Base-by-base conservation (phyloP, 257 asterid genomes). In the Galeopsis tetrahit region DNA sequence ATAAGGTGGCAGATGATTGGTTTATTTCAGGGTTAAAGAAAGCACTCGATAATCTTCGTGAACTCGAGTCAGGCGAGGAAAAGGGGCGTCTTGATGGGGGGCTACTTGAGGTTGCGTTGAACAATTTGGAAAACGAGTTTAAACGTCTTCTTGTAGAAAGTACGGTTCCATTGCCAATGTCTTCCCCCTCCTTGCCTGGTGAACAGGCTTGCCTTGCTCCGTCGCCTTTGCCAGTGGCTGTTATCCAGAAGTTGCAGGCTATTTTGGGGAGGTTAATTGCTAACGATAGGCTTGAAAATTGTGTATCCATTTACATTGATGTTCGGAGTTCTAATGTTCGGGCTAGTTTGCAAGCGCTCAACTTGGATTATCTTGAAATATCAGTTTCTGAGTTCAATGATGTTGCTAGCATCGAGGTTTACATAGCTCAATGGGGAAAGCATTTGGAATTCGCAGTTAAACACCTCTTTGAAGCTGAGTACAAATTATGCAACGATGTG, bases 371-470 rank as follows among this genome's bases (percentile, higher is more conserved):
- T 72, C 95, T 93, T 43, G 96, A 89, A 78, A 90, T 91, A 63
- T 89, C 96, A 2, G 89, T 80, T 9, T 87, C 97, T 1, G 97
- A 93, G 77, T 89, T 93, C 70, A 89, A 93, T 70, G 84, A 83
- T 51, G 93, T 93, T 66, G 86, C 86, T 15, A 89, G 96, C 83
- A 86, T 93, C 49, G 96, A 93, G 80, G 83, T 78, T 10, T 84
- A 84, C 55, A 91, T 93, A 62, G 70, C 88, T 73, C 84, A 83
- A 56, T 93, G 98, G 98, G 96, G 96, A 11, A 81, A 79, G 83
- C 96, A 93, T 82, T 77, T 93, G 82, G 97, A 91, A 71, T 91
- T 93, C 66, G 96, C 94, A 0, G 91, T 91, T 82, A 93, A 89
- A 81, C 96, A 91, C 66, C 81, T 93, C 33, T 90, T 93, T 70